phyloP scores from a whole-genome alignment of 2,329 filamentous ascomycete genomes.

The Penicillium sp. region DNA sequence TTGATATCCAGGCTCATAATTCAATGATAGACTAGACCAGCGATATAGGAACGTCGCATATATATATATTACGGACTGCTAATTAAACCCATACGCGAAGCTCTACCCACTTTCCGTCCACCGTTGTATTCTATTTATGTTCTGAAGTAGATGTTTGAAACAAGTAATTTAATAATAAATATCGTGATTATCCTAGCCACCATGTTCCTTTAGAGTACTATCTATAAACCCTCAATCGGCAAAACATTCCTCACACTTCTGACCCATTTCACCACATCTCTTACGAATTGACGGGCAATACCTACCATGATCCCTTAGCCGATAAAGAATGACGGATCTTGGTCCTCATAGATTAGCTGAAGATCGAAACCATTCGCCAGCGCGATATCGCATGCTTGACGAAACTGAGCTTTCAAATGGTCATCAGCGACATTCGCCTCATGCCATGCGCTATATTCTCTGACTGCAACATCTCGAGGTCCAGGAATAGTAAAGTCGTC shows the following conservation, averaged over 20 bases:
- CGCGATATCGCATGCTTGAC: slow-evolving; percentile 9
- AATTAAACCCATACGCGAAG: background rate
- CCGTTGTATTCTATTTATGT: background rate
- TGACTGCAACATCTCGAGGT: slow-evolving; percentile 6
- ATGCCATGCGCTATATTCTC: slow-evolving; percentile 7
- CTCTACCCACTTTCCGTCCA: background rate
- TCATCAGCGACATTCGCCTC: slow-evolving; percentile 8
- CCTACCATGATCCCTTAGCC: slow-evolving; percentile 7
- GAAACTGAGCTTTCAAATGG: slow-evolving; percentile 12
- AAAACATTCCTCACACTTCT: background rate
- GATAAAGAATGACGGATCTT: slow-evolving; percentile 7
- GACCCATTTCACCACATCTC: slow-evolving; percentile 12
- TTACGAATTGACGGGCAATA: too few species aligned
- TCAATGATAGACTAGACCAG: background rate
- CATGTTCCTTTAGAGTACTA: background rate
- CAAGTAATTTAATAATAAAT: background rate
- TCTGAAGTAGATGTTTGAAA: background rate
- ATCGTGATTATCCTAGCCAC: background rate
- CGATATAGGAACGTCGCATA: background rate
- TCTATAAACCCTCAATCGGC: background rate
- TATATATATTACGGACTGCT: background rate
- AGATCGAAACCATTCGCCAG: slow-evolving; percentile 13
- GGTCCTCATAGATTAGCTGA: slow-evolving; percentile 11
- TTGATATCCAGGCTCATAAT: background rate
- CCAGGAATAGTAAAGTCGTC: slow-evolving; percentile 6